Conservation (phyloP, 495 filamentous ascomycete genomes). For the Podospora anserina region DNA sequence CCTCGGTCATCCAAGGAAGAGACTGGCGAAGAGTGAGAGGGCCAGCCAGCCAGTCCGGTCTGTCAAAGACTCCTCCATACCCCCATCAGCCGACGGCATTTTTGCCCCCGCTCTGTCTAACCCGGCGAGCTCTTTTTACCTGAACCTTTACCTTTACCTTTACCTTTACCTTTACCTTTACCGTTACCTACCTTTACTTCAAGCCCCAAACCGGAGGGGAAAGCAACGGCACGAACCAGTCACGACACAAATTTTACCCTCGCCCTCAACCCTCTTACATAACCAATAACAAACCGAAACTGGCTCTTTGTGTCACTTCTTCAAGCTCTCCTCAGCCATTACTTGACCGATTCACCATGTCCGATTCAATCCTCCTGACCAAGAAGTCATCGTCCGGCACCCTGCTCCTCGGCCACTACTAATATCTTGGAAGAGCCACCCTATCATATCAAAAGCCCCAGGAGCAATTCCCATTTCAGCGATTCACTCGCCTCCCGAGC, state of each 20-base stretch:
- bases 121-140: not conserved
- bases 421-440: slow-evolving; percentile 4
- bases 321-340: slow-evolving; percentile 2
- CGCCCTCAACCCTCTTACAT: not conserved
- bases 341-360: slow-evolving; percentile 16
- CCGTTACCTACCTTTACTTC: not conserved
- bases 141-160: no score
- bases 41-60: not conserved
- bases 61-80: slow-evolving; percentile 10
- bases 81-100: slow-evolving; percentile 20
- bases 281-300: slow-evolving; percentile 6
- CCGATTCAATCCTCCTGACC: slow-evolving; percentile 18
- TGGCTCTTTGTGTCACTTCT: not conserved
- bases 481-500: slow-evolving; percentile 9
- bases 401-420: slow-evolving; percentile 18
- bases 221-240: no score
- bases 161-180: no score
- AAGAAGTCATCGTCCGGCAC: slow-evolving; percentile 19
- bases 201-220: not conserved
- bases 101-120: slow-evolving; percentile 16
- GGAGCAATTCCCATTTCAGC: not conserved
- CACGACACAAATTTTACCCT: not conserved
- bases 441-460: not conserved
- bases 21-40: not conserved
- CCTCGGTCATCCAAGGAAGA: not conserved